Evolutionary conservation across 2,329 filamentous ascomycete species (phyloP).

Genomic region (Exophiala alcalophila): DNA sequence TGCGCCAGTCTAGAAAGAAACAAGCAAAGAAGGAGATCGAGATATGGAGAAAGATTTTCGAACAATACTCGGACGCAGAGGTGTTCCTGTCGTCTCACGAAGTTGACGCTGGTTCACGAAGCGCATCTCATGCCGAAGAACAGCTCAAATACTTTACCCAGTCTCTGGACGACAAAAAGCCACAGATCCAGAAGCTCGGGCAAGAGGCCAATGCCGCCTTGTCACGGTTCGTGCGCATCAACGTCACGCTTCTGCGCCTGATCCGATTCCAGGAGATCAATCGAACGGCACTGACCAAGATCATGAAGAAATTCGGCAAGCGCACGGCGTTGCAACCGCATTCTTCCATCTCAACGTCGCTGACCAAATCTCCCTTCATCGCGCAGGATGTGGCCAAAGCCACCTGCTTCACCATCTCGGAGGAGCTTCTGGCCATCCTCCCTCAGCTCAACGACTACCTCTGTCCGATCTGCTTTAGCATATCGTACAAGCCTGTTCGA

Average conservation of each 20-base stretch:
- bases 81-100: constrained; percentile 81
- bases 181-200: constrained; percentile 63
- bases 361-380: constrained; percentile 21
- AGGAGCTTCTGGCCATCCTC: constrained; percentile 68
- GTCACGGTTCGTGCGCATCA: constrained; percentile 67
- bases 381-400: constrained; percentile 69
- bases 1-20: constrained; percentile 61
- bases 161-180: constrained; percentile 48
- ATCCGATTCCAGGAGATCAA: constrained; percentile 85
- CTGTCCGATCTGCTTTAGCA: constrained; percentile 74
- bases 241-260: constrained; percentile 71
- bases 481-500: constrained; percentile 79
- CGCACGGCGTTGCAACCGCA: constrained; percentile 70
- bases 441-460: constrained; percentile 82
- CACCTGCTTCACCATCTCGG: constrained; percentile 70
- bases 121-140: constrained; percentile 62
- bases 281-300: constrained; percentile 72
- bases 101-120: constrained; percentile 64
- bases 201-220: constrained; percentile 64
- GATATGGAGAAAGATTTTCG: constrained; percentile 77
- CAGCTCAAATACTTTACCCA: constrained; percentile 70
- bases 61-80: constrained; percentile 73
- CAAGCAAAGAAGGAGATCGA: constrained; percentile 64
- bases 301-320: constrained; percentile 90
- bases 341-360: constrained; percentile 33